Evolutionary conservation across 768 basidiomycete species (phyloP), one percentile per base, ranked within the genome.

Genomic region (Tephrocybe sp.): DNA sequence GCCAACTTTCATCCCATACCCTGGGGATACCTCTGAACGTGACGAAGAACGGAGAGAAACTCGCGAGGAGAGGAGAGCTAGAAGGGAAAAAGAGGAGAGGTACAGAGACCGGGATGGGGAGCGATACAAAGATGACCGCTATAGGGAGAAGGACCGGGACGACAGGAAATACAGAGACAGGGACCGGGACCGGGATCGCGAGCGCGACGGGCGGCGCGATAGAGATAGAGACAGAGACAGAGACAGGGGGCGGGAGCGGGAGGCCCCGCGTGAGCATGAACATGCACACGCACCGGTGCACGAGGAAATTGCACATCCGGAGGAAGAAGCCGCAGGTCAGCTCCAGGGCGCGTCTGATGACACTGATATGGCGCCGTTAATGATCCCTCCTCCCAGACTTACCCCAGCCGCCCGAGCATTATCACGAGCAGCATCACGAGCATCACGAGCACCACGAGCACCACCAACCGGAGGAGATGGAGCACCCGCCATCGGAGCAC

Each of bases 341-440:
- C 53, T 51, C 49, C 56, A 58, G 56, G 59, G 52, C 59, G 57
- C 53, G 53, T 52, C 45, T 52, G 51, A 58, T 49, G 61, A 53
- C 49, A 57, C 49, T 56, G 59, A 62, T 62, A 56, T 60, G 59
- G 55, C 51, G 47, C 61, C 61, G 53, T 62, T 62, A 62, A 62
- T 62, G 59, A 62, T 60, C 55, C 61, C 59, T 51, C 61, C 61
- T 58, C 59, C 57, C 55, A 60, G 59, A 54, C 52, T 42, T 47
- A 44, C 42, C 22, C 26, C 26, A 26, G 19, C 26, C 50, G 7
- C 48, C 40, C 33, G 40, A 49, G 14, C 20, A 35, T 30, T 14
- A 46, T 14, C 45, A 36, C 45, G 45, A 33, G 16, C 30, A 45
- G 8, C 32, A 12, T 45, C 43, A 45, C 30, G 43, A 45, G 20